Evolutionary conservation across 148 eudicot species (phyloP).

Genomic region (Vaccinium vitisidaea): DNA sequence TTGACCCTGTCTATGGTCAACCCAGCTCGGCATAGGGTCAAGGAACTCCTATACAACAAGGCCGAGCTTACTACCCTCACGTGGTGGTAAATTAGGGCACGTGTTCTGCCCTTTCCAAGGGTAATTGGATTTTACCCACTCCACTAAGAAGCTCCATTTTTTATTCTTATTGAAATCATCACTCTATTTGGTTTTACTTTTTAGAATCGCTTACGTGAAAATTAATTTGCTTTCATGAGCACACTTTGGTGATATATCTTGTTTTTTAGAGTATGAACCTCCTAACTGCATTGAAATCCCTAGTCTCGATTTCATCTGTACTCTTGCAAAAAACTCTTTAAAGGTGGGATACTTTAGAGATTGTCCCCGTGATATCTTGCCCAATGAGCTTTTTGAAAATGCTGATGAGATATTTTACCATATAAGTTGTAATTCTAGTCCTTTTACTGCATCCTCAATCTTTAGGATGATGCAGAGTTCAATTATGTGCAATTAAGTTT

Average conservation of each 20-base stretch:
- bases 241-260: not conserved
- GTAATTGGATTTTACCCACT: no score
- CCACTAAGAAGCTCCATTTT: slow-evolving; percentile 1
- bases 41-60: no score
- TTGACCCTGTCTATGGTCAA: no score
- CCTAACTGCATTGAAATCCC: not conserved
- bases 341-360: not conserved
- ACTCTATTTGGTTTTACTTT: not conserved
- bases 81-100: no score
- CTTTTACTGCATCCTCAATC: not conserved
- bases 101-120: no score
- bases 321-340: not conserved
- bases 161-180: not conserved
- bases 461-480: not conserved
- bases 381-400: not conserved
- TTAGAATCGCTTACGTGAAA: not conserved
- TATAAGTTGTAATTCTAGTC: not conserved
- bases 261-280: not conserved
- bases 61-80: no score
- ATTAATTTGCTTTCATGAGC: not conserved
- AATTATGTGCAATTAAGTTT: not conserved
- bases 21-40: no score
- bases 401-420: not conserved
- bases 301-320: not conserved
- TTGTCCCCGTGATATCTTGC: not conserved